phyloP scores from a whole-genome alignment of 2,329 filamentous ascomycete genomes.

The Fusarium nanum region DNA sequence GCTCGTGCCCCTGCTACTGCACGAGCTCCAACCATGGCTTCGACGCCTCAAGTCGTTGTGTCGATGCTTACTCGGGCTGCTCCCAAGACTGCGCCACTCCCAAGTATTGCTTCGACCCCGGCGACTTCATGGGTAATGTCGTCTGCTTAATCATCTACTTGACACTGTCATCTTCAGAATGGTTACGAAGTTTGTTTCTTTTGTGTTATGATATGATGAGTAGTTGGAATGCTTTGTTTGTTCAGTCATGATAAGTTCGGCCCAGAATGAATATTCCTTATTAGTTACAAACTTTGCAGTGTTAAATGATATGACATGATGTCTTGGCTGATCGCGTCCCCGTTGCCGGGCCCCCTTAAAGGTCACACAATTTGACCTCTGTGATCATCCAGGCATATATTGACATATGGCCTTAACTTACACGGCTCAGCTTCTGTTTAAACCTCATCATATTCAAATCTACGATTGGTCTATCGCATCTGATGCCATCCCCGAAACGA shows the following conservation, averaged over 20 bases:
- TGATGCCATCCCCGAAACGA: background rate
- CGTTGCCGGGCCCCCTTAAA: background rate
- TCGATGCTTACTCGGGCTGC: constrained; percentile 15
- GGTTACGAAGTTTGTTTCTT: background rate
- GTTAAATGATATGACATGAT: background rate
- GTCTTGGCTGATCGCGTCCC: background rate
- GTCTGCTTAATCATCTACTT: constrained; percentile 6
- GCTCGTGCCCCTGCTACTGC: constrained; percentile 18
- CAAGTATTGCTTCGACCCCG: constrained; percentile 17
- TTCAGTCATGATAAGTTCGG: background rate
- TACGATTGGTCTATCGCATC: background rate
- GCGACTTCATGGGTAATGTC: constrained; percentile 11
- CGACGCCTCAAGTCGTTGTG: constrained; percentile 21
- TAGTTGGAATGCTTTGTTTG: background rate
- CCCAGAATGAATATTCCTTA: background rate
- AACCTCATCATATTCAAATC: constrained; percentile 17
- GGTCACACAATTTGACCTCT: background rate
- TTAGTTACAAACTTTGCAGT: background rate
- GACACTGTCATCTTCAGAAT: background rate
- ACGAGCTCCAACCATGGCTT: constrained; percentile 19
- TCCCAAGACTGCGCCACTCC: constrained; percentile 24
- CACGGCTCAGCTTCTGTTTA: background rate
- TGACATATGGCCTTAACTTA: background rate
- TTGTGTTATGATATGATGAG: constrained; percentile 1
- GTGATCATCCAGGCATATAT: background rate